Evolutionary conservation across 805 yeast genomes (phyloP), one percentile per base, ranked within the genome.

Genomic region (Candida ponderosae): DNA sequence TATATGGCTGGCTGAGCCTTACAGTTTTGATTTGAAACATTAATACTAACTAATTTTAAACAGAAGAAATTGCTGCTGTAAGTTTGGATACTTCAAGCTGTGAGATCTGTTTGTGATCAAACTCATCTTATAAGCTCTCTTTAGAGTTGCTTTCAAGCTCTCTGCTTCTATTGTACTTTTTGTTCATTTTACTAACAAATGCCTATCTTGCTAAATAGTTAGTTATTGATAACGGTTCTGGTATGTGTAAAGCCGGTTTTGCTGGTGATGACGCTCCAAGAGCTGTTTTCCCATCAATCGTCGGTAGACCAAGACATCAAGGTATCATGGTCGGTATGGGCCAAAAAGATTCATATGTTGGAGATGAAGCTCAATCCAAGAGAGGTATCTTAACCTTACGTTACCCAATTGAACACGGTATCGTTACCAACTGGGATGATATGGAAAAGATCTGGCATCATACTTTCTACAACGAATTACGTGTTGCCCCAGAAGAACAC

Each of bases 361-460:
- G 98, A 65, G 97, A 93, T 67, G 97, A 93, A 76, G 98, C 97
- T 48, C 98, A 93, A 76, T 88, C 97, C 59, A 93, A 93, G 84
- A 88, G 98, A 85, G 98, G 98, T 89, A 89, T 93, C 67, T 82
- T 93, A 65, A 87, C 96, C 61, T 76, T 93, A 67, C 85, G 95
- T 74, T 93, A 93, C 78, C 98, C 98, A 65, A 93, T 90, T 66
- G 97, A 93, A 78, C 98, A 93, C 79, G 98, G 98, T 85, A 88
- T 93, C 57, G 97, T 93, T 51, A 90, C 96, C 72, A 88, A 93
- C 88, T 93, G 98, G 98, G 97, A 90, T 68, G 98, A 93, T 66
- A 93, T 93, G 98, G 98, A 93, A 77, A 90, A 90, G 76, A 93
- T 93, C 79, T 93, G 98, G 98, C 97, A 93, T 72, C 98, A 93